These are phyloP conservation scores for Zoysia pacifica DNA, from an alignment of 176 grass and related monocot species.

Conservation along the genomic window DNA sequence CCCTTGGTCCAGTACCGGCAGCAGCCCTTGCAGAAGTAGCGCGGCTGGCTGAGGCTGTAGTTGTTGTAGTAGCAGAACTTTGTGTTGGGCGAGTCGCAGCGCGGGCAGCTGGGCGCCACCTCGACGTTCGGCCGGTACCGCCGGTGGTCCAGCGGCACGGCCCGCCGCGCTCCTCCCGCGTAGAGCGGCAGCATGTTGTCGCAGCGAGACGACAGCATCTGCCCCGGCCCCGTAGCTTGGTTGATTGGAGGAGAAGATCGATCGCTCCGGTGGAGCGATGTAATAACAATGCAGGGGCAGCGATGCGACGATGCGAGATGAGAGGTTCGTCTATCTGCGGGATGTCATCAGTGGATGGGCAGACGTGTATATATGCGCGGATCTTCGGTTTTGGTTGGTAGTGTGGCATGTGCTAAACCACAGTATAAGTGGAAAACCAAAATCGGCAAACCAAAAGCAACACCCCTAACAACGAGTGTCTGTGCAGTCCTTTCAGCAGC, in stretches of 20 bases:
- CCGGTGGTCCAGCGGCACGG: constrained; percentile 46
- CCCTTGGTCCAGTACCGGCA: constrained; percentile 93
- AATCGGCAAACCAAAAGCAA: constrained; percentile 10
- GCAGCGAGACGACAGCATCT: constrained; percentile 56
- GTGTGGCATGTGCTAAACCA: not conserved
- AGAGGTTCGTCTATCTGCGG: constrained; percentile 27
- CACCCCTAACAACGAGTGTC: constrained; percentile 36
- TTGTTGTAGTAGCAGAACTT: constrained; percentile 99
- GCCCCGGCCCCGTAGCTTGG: not conserved
- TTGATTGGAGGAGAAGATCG: not conserved
- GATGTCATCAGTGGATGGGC: not conserved
- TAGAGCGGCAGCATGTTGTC: constrained; percentile 51
- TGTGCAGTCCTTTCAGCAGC: constrained; percentile 43
- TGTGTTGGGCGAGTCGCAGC: constrained; percentile 85
- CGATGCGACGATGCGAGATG: constrained; percentile 12
- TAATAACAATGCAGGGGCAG: not conserved
- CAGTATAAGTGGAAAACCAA: not conserved
- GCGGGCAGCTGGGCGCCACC: constrained; percentile 75
- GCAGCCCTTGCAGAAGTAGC: constrained; percentile 95
- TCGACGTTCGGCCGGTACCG: constrained; percentile 67
- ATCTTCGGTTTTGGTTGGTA: constrained; percentile 6
- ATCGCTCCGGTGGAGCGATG: not conserved
- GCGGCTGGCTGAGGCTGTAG: constrained; percentile 84
- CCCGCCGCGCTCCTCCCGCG: constrained; percentile 29
- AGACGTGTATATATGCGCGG: constrained; percentile 38